Base-by-base conservation (phyloP, 2,329 filamentous ascomycete genomes). In the Penicillium sp. region DNA sequence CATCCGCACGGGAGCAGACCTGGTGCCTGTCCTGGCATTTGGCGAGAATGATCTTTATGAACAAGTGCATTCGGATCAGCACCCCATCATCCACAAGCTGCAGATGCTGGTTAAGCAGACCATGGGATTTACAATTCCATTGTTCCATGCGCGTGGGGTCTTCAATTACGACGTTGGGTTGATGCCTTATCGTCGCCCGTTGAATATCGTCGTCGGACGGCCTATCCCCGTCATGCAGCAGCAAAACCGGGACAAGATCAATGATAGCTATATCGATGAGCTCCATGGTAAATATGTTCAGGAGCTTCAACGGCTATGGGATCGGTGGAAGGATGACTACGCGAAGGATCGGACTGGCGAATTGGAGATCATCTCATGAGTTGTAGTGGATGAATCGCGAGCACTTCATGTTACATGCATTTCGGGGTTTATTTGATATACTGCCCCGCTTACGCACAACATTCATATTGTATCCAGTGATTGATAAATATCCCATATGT, bases 101-200 rank as follows among this genome's bases (percentile, higher is more conserved):
- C 92, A 98, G 66, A 79, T 95, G 69, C 68, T 88, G 17, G 70
- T 93, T 39, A 90, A 96, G 66, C 84, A 83, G 51, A 71, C 84
- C 4, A 80, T 93, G 72, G 93, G 93, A 35, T 98, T 95, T 56
- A 96, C 92, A 0, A 74, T 96, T 8, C 89, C 92, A 1, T 75
- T 94, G 17, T 84, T 95, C 55, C 88, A 95, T 61, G 90, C 89
- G 2, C 71, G 89, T 16, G 90, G 90, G 9, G 82, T 96, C 27
- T 95, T 96, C 68, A 98, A 98, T 64, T 96, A 98, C 60, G 92
- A 98, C 61, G 86, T 95, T 10, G 92, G 92, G 3, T 70, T 96
- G 54, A 88, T 96, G 85, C 92, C 92, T 0, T 96, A 95, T 62
- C 80, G 92, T 9, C 74, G 82, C 34, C 82, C 87, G 8, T 71